Evolutionary conservation across 148 eudicot species (phyloP).

Genomic region (Fagopyrum homotropicum): DNA sequence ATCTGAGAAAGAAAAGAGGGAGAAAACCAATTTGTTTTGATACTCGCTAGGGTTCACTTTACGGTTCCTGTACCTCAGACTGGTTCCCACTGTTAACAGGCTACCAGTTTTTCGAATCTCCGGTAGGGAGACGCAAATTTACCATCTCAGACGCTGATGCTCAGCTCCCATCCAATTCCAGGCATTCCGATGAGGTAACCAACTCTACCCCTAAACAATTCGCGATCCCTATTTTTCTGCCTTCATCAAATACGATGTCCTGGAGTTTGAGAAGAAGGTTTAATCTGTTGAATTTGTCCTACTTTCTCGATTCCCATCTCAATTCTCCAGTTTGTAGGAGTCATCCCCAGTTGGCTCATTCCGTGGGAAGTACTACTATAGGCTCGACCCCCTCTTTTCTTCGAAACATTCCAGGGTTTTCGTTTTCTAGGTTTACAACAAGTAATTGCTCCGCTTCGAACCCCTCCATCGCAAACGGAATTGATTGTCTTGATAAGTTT

Average conservation of each 20-base stretch:
- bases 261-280: constrained; percentile 35
- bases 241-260: not conserved
- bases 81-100: too few relatives aligned
- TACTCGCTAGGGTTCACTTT: too few relatives aligned
- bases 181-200: constrained; percentile 4
- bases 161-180: not conserved
- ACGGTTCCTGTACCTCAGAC: too few relatives aligned
- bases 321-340: constrained; percentile 16
- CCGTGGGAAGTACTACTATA: not conserved
- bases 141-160: not conserved
- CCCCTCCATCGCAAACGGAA: not conserved
- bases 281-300: constrained; percentile 18
- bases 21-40: too few relatives aligned
- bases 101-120: not conserved
- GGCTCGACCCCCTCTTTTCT: constrained; percentile 4
- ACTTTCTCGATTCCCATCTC: constrained; percentile 11
- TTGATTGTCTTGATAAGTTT: not conserved
- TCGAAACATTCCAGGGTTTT: constrained; percentile 14
- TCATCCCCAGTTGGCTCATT: constrained; percentile 16
- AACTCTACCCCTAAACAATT: not conserved
- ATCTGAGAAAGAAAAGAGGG: too few relatives aligned
- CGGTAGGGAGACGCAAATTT: not conserved
- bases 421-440: constrained; percentile 17
- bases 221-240: not conserved
- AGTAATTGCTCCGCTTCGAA: not conserved